Evolutionary conservation across 768 basidiomycete genomes (phyloP), one percentile per base, ranked within the genome.

Genomic region (Dioszegia aurantiaca): DNA sequence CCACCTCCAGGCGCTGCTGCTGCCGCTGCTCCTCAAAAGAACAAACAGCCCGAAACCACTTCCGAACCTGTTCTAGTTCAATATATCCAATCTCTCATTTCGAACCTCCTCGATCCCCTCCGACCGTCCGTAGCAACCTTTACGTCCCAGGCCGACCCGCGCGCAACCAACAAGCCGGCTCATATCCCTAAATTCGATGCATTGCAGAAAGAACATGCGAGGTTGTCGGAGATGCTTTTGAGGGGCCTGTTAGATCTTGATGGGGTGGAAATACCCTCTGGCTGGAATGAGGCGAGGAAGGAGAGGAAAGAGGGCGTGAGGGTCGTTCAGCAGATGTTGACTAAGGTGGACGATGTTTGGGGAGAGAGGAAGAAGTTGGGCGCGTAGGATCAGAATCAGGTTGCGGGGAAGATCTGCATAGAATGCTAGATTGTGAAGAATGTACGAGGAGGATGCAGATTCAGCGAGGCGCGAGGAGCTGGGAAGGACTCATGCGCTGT

Each of bases 181-280:
- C 61, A 64, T 47, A 72, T 73, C 24, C 71, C 70, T 11, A 49
- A 59, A 6, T 72, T 70, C 14, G 67, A 73, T 10, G 63, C 63
- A 3, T 59, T 77, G 9, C 78, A 77, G 56, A 77, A 77, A 56
- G 81, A 82, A 55, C 83, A 85, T 62, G 77, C 78, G 12, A 78
- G 88, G 17, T 78, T 98, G 51, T 85, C 83, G 24, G 94, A 97
- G 77, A 77, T 89, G 56, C 81, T 98, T 24, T 81, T 95, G 24
- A 92, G 95, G 73, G 82, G 85, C n/a, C 80, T 98, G 26, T 82
- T 98, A 19, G 84, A 88, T 48, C 79, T 98, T 31, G 94, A 98
- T 68, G 88, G 87, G 48, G 81, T 95, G 67, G 78, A 80, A 39
- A 81, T 90, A 19, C 87, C 89, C 43, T 79, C 80, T 36, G 82